Conservation (phyloP, 257 asterid species). For the Eustoma russellianum region DNA sequence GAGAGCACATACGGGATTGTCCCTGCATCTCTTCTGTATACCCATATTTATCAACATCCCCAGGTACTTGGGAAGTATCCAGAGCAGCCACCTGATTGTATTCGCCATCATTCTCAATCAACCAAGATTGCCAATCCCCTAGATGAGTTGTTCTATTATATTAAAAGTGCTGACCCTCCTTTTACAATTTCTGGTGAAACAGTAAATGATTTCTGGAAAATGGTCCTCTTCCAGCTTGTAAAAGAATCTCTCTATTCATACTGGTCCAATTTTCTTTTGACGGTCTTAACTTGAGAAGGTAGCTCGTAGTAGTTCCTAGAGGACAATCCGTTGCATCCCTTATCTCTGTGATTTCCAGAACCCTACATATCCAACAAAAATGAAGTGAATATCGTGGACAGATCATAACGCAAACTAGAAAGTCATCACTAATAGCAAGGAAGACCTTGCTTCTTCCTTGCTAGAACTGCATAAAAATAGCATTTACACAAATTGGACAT, state of each 20-base stretch:
- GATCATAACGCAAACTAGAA: not conserved
- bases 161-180: slow-evolving; percentile 7
- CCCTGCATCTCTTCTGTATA: slow-evolving; percentile 2
- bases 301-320: slow-evolving; percentile 6
- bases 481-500: no score
- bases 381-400: not conserved
- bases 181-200: slow-evolving; percentile 12
- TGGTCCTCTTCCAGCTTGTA: slow-evolving; percentile 1
- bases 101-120: slow-evolving; percentile 16
- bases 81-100: slow-evolving; percentile 6
- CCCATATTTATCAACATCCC: slow-evolving; percentile 7
- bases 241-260: slow-evolving; percentile 5
- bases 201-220: slow-evolving; percentile 9
- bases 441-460: no score
- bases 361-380: slow-evolving; percentile 20
- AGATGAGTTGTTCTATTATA: slow-evolving; percentile 11
- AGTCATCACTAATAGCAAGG: no score
- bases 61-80: slow-evolving; percentile 9
- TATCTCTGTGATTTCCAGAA: slow-evolving; percentile 10
- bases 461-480: no score
- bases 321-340: slow-evolving; percentile 6
- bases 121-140: no score
- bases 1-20: slow-evolving; percentile 4
- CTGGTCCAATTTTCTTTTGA: slow-evolving; percentile 7
- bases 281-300: slow-evolving; percentile 9